These are phyloP conservation scores for Barnettozyma sp. DNA, from an alignment of 805 yeast species.

Conservation along the genomic window DNA sequence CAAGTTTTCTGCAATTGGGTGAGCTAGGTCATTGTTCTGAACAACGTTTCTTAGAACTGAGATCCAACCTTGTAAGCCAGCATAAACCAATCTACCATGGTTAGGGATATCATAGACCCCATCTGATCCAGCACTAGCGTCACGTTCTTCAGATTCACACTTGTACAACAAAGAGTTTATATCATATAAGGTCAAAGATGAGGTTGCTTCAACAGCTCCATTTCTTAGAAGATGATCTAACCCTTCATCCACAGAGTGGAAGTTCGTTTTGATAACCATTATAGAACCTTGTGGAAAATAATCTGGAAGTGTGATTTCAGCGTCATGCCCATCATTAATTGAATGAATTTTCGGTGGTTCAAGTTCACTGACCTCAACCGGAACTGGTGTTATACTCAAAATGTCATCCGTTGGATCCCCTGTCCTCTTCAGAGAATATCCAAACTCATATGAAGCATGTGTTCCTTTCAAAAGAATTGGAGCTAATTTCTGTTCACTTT, in stretches of 20 bases:
- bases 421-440: slow-evolving; percentile 45
- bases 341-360: slow-evolving; percentile 41
- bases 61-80: slow-evolving; percentile 93
- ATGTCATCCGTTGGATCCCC: slow-evolving; percentile 41
- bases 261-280: slow-evolving; percentile 68
- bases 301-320: slow-evolving; percentile 52
- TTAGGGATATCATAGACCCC: slow-evolving; percentile 75
- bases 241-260: slow-evolving; percentile 55
- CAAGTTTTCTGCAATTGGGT: slow-evolving; percentile 74
- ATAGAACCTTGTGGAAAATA: slow-evolving; percentile 86
- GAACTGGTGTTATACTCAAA: slow-evolving; percentile 52
- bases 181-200: slow-evolving; percentile 53
- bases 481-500: slow-evolving; percentile 44
- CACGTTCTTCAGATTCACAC: slow-evolving; percentile 85
- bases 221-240: slow-evolving; percentile 61
- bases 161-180: slow-evolving; percentile 69
- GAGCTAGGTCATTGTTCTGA: slow-evolving; percentile 68
- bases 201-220: slow-evolving; percentile 73
- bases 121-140: slow-evolving; percentile 59
- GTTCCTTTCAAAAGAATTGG: slow-evolving; percentile 60
- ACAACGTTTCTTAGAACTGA: slow-evolving; percentile 58
- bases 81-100: slow-evolving; percentile 68
- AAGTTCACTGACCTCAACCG: slow-evolving; percentile 52
- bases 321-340: slow-evolving; percentile 31
- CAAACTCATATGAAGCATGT: slow-evolving; percentile 47